Evolutionary conservation across 2,329 filamentous ascomycete genomes (phyloP).

Genomic region (Chaetothyriales sp.): DNA sequence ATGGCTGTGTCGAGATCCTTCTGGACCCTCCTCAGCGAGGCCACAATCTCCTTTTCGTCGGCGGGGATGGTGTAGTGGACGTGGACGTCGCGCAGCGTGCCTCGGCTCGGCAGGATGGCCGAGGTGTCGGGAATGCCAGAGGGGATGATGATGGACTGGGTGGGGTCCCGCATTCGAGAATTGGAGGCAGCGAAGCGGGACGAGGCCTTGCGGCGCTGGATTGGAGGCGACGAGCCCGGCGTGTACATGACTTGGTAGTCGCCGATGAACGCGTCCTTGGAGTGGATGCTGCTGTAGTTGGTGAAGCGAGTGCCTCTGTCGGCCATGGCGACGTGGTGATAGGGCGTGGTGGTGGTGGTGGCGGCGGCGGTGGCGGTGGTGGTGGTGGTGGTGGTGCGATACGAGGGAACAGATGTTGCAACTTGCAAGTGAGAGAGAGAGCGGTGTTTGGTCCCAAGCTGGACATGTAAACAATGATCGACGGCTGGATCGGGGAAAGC

Average conservation of each 20-base stretch:
- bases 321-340: constrained; percentile 3
- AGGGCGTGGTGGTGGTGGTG: not conserved
- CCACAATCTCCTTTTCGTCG: constrained; percentile 20
- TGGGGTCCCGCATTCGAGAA: constrained; percentile 8
- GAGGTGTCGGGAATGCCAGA: constrained; percentile 18
- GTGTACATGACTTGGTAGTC: constrained; percentile 20
- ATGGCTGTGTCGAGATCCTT: constrained; percentile 17
- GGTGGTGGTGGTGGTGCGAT: not conserved
- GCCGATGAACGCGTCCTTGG: constrained; percentile 17
- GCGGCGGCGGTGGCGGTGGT: too few species aligned
- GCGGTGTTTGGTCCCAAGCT: not conserved
- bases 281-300: constrained; percentile 19
- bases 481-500: not conserved
- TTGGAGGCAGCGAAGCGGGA: constrained; percentile 15
- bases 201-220: constrained; percentile 11
- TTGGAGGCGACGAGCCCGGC: constrained; percentile 16
- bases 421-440: not conserved
- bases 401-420: not conserved
- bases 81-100: constrained; percentile 14
- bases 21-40: constrained; percentile 17
- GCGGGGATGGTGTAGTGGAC: constrained; percentile 16
- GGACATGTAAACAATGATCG: not conserved
- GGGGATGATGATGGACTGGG: constrained; percentile 17
- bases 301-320: constrained; percentile 16
- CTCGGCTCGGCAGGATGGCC: constrained; percentile 16